These are phyloP conservation scores for Thielaviopsis musarum DNA, from an alignment of 2,329 filamentous ascomycete species.

Conservation along the genomic window DNA sequence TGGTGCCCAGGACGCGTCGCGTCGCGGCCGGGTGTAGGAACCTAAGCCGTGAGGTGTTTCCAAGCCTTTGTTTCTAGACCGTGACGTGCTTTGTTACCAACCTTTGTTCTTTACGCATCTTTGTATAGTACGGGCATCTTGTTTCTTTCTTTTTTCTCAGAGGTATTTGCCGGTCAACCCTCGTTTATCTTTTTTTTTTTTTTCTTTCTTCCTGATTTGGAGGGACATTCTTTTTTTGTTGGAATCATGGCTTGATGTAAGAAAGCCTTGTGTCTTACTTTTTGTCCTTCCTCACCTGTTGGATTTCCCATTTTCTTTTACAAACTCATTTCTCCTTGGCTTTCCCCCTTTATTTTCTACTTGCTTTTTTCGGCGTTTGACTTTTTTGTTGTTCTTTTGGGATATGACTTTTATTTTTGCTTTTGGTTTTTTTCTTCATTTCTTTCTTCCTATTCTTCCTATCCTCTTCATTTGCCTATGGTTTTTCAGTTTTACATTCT, in stretches of 20 bases:
- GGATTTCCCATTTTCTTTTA: neutral
- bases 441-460: neutral
- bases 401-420: neutral
- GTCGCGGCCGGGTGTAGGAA: neutral
- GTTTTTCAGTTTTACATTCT: neutral
- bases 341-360: too few relatives aligned
- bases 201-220: neutral
- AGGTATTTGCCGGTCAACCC: neutral
- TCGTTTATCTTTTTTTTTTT: neutral
- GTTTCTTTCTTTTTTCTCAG: neutral
- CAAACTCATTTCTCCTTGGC: too few relatives aligned
- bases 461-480: neutral
- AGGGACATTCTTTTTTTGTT: constrained; percentile 2
- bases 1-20: constrained; percentile 1
- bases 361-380: too few relatives aligned
- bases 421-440: neutral
- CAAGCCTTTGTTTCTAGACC: neutral
- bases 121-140: neutral
- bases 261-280: neutral
- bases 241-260: neutral
- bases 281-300: neutral
- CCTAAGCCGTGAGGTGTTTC: too few relatives aligned
- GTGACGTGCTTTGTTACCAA: neutral
- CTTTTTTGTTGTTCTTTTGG: neutral
- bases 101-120: neutral